Evolutionary conservation across 768 basidiomycete species (phyloP).

Genomic region (Mycena crocata): DNA sequence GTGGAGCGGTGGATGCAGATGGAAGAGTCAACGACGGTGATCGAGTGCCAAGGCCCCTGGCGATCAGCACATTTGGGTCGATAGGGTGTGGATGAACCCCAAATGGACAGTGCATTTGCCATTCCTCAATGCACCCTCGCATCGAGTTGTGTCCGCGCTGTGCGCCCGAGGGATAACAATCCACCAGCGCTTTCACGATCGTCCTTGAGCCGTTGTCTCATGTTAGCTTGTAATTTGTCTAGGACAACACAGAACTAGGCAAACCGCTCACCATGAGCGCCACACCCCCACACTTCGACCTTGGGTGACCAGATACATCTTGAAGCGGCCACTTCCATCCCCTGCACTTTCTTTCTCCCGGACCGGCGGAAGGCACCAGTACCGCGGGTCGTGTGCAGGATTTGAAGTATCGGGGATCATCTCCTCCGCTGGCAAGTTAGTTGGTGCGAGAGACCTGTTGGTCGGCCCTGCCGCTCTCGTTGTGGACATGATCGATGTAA

Average conservation of each 20-base stretch:
- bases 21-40: too few relatives aligned
- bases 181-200: background rate
- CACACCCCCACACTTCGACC: background rate
- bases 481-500: too few relatives aligned
- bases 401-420: background rate
- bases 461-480: too few relatives aligned
- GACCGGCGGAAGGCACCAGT: background rate
- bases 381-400: background rate
- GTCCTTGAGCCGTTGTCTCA: too few relatives aligned
- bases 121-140: background rate
- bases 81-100: conserved; percentile 2
- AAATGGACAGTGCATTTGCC: conserved; percentile 5
- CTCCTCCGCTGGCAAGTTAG: background rate
- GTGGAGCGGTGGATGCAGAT: too few relatives aligned
- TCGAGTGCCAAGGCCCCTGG: too few relatives aligned
- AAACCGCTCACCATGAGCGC: background rate
- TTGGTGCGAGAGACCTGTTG: background rate
- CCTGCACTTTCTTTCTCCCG: background rate
- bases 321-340: background rate
- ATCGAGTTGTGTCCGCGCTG: background rate
- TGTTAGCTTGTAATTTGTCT: background rate
- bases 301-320: background rate
- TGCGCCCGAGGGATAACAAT: background rate
- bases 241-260: too few relatives aligned
- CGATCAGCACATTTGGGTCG: background rate